phyloP scores from a whole-genome alignment of 352 stramenopile species.

The Pythium pectinolyticum region DNA sequence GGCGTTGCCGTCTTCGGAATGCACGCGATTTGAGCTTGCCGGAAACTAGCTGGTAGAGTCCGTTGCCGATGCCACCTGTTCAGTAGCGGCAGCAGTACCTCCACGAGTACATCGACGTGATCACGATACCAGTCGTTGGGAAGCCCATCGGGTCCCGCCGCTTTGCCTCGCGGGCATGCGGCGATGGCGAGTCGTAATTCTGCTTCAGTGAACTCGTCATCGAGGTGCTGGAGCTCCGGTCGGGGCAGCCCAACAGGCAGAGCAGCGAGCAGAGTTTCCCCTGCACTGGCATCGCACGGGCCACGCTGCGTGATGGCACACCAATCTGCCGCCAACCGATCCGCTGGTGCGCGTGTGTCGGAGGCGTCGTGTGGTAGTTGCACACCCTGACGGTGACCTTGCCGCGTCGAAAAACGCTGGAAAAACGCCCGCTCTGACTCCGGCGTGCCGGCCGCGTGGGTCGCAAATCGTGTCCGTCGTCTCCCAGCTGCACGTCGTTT shows the following conservation, averaged over 20 bases:
- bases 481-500: neutral
- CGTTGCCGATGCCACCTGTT: neutral
- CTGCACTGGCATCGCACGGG: too few relatives aligned
- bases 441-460: neutral
- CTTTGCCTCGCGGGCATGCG: constrained; percentile 2
- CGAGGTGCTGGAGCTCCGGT: too few relatives aligned
- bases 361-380: neutral
- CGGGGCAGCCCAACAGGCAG: too few relatives aligned
- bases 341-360: neutral
- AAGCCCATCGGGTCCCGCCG: constrained; percentile 3
- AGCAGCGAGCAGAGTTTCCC: too few relatives aligned
- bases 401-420: neutral
- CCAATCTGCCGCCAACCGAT: constrained; percentile 1
- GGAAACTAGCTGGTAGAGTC: neutral
- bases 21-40: neutral
- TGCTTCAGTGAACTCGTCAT: constrained; percentile 9
- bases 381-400: neutral
- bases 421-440: constrained; percentile 9
- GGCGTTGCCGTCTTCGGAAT: constrained; percentile 3
- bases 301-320: constrained; percentile 4
- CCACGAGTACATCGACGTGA: neutral
- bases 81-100: constrained; percentile 1
- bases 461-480: neutral
- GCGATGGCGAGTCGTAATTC: constrained; percentile 1
- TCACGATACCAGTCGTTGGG: constrained; percentile 23